Conservation (phyloP, 805 yeast species). For the Hanseniaspora lindneri region DNA sequence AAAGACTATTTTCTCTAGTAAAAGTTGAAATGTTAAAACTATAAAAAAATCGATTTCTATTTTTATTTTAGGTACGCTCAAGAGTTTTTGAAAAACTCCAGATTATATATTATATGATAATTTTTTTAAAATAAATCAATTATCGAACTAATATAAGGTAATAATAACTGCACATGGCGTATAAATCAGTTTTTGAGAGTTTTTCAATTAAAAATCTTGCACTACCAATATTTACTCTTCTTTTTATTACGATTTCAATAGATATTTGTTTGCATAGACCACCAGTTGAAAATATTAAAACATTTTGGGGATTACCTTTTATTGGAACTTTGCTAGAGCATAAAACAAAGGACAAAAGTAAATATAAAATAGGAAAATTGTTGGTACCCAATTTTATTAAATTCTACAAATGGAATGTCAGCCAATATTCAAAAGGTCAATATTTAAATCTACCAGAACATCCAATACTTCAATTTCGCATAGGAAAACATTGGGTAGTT, state of each 20-base stretch:
- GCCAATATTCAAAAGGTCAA: not conserved
- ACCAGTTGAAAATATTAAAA: constrained; percentile 7
- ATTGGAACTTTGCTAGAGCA: constrained; percentile 9
- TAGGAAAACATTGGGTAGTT: constrained; percentile 4
- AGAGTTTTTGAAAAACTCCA: no score
- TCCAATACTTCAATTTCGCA: constrained; percentile 11
- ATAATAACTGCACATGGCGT: not conserved
- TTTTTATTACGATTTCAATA: not conserved
- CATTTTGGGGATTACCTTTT: constrained; percentile 4
- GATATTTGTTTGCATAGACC: not conserved
- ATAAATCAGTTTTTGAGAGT: no score
- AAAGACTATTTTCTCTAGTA: no score
- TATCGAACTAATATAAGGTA: no score
- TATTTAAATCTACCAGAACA: not conserved
- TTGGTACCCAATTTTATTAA: constrained; percentile 5
- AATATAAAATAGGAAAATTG: not conserved
- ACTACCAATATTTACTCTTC: no score
- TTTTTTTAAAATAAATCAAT: not conserved
- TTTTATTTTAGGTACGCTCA: no score
- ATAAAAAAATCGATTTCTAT: no score
- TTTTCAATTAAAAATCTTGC: not conserved
- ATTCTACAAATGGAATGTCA: constrained; percentile 2
- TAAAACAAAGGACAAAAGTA: not conserved
- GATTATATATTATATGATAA: no score
- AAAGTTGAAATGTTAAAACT: no score